Conservation (phyloP, 352 stramenopile species). For the Phytophthora multivora region DNA sequence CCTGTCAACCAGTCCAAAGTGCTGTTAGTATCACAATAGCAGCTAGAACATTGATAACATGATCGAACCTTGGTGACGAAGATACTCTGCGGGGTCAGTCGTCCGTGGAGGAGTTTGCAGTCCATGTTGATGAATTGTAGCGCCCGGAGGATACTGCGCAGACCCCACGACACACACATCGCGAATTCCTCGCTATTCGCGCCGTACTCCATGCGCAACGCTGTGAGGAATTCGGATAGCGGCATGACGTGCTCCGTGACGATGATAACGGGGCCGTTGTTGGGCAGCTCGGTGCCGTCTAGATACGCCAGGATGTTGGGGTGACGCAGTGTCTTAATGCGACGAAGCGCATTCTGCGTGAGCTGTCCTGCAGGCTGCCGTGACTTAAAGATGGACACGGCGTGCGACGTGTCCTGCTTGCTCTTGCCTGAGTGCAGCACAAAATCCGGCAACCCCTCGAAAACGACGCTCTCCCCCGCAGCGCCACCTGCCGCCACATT, state of each 20-base stretch:
- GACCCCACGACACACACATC: conserved; percentile 92
- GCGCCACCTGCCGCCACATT: conserved; percentile 49
- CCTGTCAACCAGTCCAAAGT: conserved; percentile 29
- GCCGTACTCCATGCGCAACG: conserved; percentile 67
- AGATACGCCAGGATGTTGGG: conserved; percentile 93
- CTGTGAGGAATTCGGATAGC: conserved; percentile 89
- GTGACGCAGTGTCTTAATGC: conserved; percentile 94
- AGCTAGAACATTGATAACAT: background rate
- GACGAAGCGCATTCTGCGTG: conserved; percentile 90
- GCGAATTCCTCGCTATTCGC: conserved; percentile 67
- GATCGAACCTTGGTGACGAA: conserved; percentile 90
- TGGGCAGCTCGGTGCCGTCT: conserved; percentile 74
- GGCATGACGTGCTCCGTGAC: conserved; percentile 94
- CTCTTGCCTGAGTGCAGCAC: conserved; percentile 85
- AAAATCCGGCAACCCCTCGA: conserved; percentile 77
- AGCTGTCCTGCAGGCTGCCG: conserved; percentile 77
- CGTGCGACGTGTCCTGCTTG: conserved; percentile 76
- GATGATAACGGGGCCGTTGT: conserved; percentile 91
- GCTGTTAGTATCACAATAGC: background rate
- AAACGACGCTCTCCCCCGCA: conserved; percentile 48
- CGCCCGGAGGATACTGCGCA: conserved; percentile 92
- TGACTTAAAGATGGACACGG: conserved; percentile 94
- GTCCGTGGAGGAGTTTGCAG: conserved; percentile 94
- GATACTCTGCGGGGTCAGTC: conserved; percentile 89
- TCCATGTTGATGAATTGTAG: conserved; percentile 94